Evolutionary conservation across 148 eudicot species (phyloP), one percentile per base, ranked within the genome.

Genomic region (Selenicereus undatus): DNA sequence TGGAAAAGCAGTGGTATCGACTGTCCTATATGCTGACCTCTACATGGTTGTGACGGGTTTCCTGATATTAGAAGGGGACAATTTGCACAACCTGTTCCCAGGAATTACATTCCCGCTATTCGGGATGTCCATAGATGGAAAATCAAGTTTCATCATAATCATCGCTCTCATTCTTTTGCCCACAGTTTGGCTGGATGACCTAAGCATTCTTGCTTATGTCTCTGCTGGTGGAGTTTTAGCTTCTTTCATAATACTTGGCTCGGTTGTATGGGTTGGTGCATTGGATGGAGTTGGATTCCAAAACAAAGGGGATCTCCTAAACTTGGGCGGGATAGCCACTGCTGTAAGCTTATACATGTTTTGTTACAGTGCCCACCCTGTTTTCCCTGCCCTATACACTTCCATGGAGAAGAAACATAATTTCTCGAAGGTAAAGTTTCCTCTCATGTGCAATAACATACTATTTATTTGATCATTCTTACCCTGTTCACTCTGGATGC

Each of bases 51-150:
- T 84, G 7, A 89, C 89, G 1, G 91, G 93, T 11, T 89, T 90
- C 82, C 22, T 90, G 54, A 90, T 90, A 51, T 66, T 90, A 70
- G 93, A 90, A 90, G 93, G 93, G 0, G 93, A 90, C 35, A 90
- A 90, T 70, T 80, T 90, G 56, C 78, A 87, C 16, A 89, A 87
- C 27, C 14, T 90, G 0, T 81, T 83, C 58, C 91, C 93, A 11
- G 32, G 75, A 2, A 24, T 78, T 56, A 43, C 64, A 72, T 32
- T 89, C 3, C 76, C 81, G 11, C 8, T 78, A 16, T 64, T 56
- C 22, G 62, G 62, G 68, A 64, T n/a, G 68, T 24, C 68, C 13
- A 11, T 27, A 1, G 32, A 9, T 66, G 35, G 71, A 11, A 66
- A 27, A 27, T 66, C 71, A 32, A 66, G 71, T n/a, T 66, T 66